These are phyloP conservation scores for Poronia punctata DNA, from an alignment of 495 filamentous ascomycete genomes.

Conservation along the genomic window DNA sequence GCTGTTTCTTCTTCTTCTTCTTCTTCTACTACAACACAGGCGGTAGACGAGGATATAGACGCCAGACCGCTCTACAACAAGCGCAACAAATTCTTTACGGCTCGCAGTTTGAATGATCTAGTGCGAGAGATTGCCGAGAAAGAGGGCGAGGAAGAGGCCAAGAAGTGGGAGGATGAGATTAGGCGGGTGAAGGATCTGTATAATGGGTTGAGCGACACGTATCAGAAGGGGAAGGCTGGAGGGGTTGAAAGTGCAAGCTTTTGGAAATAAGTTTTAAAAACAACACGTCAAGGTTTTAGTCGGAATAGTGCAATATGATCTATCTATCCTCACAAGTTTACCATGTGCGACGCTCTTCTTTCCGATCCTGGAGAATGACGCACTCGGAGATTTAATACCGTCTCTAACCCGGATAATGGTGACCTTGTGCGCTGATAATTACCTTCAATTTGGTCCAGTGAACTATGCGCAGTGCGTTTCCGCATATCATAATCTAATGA, in stretches of 20 bases:
- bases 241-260: conserved; percentile 32
- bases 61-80: conserved; percentile 31
- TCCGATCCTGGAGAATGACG: too few relatives aligned
- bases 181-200: conserved; percentile 30
- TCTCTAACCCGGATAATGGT: too few relatives aligned
- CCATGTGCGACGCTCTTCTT: too few relatives aligned
- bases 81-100: conserved; percentile 34
- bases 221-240: conserved; percentile 28
- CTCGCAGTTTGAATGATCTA: conserved; percentile 29
- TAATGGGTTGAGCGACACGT: conserved; percentile 27
- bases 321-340: neutral
- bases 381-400: too few relatives aligned
- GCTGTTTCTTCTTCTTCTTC: neutral
- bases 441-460: too few relatives aligned
- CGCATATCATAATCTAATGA: neutral
- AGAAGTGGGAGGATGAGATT: conserved; percentile 21
- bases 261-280: too few relatives aligned
- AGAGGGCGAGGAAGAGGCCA: conserved; percentile 11
- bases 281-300: too few relatives aligned
- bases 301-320: neutral
- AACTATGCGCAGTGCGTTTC: neutral
- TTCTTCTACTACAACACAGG: neutral
- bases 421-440: too few relatives aligned
- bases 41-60: conserved; percentile 13
- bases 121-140: conserved; percentile 20